Base-by-base conservation (phyloP, 2,329 filamentous ascomycete genomes). In the Neoscytalidium dimidiatum region DNA sequence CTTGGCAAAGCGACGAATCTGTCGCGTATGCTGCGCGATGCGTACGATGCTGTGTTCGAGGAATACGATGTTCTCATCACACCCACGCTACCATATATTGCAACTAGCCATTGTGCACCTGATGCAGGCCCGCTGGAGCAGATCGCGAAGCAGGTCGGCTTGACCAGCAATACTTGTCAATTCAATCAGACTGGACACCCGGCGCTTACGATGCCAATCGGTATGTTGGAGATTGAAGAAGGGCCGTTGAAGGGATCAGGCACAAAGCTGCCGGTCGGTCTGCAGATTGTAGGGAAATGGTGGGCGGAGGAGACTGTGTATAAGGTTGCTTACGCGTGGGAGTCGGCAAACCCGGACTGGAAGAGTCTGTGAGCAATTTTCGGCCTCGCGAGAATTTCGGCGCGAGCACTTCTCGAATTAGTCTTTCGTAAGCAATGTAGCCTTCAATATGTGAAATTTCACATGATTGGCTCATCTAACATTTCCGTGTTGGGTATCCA, bases 161-260 rank as follows among this genome's bases (percentile, higher is more conserved):
- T 85, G 65, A 85, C 83, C 0, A 80, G 78, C 17, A 88, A 88
- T 67, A 88, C 85, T 4, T 82, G 82, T 9, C 78, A 82, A 2
- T 87, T 87, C 72, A 85, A 87, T 68, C 78, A 83, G 2, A 86
- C 84, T 0, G 85, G 85, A 0, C 85, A 87, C 67, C 85, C 85
- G 0, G 85, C 84, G 0, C 70, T 87, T 67, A 79, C 81, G 0
- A 73, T 87, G 51, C 85, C 84, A 0, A 75, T 84, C 35, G 84
- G 85, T 0, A 79, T 82, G 68, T 73, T 80, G 2, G 75, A 76
- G 2, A 77, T 81, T 1, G 73, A 73, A 1, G 68, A 71, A 5
- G 68, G 68, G 1, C 53, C 23, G 8, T 41, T 57, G 14, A 44
- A 29, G 26, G 67, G 67, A 3, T 66, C 66, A 11, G 62, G 70